Conservation (phyloP, 305 asterid species). For the Fraxinus dipetala region DNA sequence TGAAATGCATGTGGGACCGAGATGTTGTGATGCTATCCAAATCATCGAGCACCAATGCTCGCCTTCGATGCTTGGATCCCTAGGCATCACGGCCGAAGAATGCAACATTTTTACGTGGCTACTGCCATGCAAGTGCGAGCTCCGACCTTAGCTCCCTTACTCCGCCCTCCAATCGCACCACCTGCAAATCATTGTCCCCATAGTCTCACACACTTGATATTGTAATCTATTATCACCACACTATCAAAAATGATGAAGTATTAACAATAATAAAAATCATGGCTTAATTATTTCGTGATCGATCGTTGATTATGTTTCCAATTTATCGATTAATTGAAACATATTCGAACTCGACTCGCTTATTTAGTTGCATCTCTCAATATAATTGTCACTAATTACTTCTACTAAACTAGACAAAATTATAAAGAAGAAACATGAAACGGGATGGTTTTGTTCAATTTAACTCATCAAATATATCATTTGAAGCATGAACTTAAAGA, state of each 20-base stretch:
- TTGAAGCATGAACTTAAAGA: no score
- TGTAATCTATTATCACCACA: neutral
- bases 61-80: constrained; percentile 60
- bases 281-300: neutral
- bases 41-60: constrained; percentile 56
- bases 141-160: neutral
- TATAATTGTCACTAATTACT: no score
- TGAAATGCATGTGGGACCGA: constrained; percentile 47
- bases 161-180: constrained; percentile 12
- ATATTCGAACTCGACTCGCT: no score
- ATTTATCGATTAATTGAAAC: no score
- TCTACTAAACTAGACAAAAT: no score
- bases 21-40: constrained; percentile 53
- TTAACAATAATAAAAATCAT: neutral
- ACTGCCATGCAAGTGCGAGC: constrained; percentile 41
- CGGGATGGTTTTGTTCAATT: no score
- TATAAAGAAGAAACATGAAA: no score
- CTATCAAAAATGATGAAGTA: neutral
- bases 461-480: no score
- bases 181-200: constrained; percentile 22
- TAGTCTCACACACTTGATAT: neutral
- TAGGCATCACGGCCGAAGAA: constrained; percentile 51
- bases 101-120: constrained; percentile 48
- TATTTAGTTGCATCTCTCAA: no score
- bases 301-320: no score